A percentile compares a stretch with the other conserved stretches of the same genome.
Conservation (phyloP, 352 stramenopile genomes). For the Pythium biforme region DNA sequence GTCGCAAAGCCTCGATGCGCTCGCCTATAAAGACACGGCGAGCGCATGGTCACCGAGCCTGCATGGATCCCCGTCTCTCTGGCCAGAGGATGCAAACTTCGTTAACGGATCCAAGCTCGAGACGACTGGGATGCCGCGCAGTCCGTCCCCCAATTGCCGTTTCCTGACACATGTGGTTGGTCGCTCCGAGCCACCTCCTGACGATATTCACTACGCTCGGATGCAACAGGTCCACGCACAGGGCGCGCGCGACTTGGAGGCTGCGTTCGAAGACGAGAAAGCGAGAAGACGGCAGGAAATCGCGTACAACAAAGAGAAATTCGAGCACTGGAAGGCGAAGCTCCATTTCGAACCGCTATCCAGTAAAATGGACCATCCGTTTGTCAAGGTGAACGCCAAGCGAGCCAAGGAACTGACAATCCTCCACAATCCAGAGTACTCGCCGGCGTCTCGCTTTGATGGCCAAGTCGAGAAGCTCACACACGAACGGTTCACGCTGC, state of each 20-base stretch:
- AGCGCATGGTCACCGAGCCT: conserved; percentile 37
- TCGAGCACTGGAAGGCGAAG: conserved; percentile 38
- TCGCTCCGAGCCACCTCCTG: not conserved
- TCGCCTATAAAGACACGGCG: conserved; percentile 30
- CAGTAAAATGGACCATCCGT: conserved; percentile 44
- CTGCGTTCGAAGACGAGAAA: conserved; percentile 36
- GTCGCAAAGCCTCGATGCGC: conserved; percentile 38
- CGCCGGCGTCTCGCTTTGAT: conserved; percentile 32
- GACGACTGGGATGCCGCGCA: conserved; percentile 36
- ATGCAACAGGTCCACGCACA: conserved; percentile 33
- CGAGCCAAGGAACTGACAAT: conserved; percentile 46
- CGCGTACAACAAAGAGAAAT: conserved; percentile 35
- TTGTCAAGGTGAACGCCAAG: conserved; percentile 37
- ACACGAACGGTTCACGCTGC: conserved; percentile 39
- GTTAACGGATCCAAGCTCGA: conserved; percentile 33
- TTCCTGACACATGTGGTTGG: conserved; percentile 33
- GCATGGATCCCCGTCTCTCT: conserved; percentile 49
- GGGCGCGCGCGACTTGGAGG: conserved; percentile 30
- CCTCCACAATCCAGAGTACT: conserved; percentile 49
- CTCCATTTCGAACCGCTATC: conserved; percentile 49
- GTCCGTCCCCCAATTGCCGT: conserved; percentile 43
- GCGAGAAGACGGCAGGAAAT: conserved; percentile 27
- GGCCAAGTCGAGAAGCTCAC: conserved; percentile 36
- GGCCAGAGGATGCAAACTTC: conserved; percentile 50
- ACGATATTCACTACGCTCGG: conserved; percentile 29